Conservation (phyloP, 306 rosid species). For the Heteromeles arbutifolia region DNA sequence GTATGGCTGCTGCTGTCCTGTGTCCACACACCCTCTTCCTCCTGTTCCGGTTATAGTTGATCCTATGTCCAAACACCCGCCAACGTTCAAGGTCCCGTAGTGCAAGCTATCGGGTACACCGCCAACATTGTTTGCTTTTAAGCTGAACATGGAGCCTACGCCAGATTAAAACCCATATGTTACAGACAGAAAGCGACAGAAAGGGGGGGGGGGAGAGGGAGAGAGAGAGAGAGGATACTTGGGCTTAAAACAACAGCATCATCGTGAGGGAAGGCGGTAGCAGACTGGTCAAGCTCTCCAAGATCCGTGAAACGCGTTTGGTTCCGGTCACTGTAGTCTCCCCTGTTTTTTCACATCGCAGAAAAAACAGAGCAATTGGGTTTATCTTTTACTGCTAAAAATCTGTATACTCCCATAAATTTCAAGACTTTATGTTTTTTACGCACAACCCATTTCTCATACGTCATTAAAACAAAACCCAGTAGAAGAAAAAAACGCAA, state of each 20-base stretch:
- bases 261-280: constrained; percentile 48
- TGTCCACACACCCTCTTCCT: constrained; percentile 34
- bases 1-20: constrained; percentile 32
- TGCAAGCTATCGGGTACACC: constrained; percentile 46
- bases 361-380: constrained; percentile 26
- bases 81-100: constrained; percentile 39
- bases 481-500: too few relatives aligned
- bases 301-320: constrained; percentile 53
- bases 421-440: neutral
- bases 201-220: too few relatives aligned
- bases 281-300: constrained; percentile 62
- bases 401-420: neutral
- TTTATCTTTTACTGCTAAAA: neutral
- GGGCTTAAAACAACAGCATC: constrained; percentile 75
- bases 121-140: constrained; percentile 43
- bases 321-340: constrained; percentile 38
- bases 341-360: constrained; percentile 47
- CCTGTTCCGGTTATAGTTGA: constrained; percentile 20
- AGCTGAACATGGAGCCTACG: constrained; percentile 59
- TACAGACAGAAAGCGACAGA: neutral
- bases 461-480: neutral
- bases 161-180: constrained; percentile 4
- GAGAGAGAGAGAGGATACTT: constrained; percentile 37
- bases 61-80: constrained; percentile 40
- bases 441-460: neutral